These are phyloP conservation scores for Ceratorhiza oryzae-sativae DNA, from an alignment of 1,284 basidiomycete species.

Conservation along the genomic window DNA sequence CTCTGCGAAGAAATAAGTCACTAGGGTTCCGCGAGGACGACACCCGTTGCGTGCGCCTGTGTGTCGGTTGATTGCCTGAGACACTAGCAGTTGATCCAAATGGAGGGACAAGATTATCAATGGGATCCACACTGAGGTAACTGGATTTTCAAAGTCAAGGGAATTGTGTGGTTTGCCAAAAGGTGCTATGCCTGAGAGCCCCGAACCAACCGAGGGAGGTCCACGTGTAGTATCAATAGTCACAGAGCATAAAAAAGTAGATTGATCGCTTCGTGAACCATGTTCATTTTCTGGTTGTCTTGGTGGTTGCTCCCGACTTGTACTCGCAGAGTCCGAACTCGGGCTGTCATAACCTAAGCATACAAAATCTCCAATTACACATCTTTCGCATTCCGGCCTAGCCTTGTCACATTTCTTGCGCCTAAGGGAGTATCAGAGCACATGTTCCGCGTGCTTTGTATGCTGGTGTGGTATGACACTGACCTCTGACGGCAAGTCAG, in stretches of 20 bases:
- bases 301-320: not conserved
- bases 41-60: too few relatives aligned
- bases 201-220: too few relatives aligned
- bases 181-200: too few relatives aligned
- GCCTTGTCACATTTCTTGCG: constrained; percentile 25
- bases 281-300: not conserved
- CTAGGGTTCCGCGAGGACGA: too few relatives aligned
- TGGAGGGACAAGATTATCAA: not conserved
- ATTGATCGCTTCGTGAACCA: too few relatives aligned
- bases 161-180: too few relatives aligned
- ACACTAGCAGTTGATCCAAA: too few relatives aligned
- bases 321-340: not conserved
- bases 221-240: too few relatives aligned
- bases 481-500: constrained; percentile 1
- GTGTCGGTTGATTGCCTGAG: too few relatives aligned
- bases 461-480: not conserved
- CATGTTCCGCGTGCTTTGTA: not conserved
- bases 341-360: constrained; percentile 23
- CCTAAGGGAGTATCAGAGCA: not conserved
- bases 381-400: constrained; percentile 8
- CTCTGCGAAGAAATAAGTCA: too few relatives aligned
- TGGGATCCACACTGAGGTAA: too few relatives aligned
- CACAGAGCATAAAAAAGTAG: not conserved
- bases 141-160: too few relatives aligned
- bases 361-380: not conserved